Base-by-base conservation (phyloP, 2,329 filamentous ascomycete genomes). In the Apiospora phragmitis region DNA sequence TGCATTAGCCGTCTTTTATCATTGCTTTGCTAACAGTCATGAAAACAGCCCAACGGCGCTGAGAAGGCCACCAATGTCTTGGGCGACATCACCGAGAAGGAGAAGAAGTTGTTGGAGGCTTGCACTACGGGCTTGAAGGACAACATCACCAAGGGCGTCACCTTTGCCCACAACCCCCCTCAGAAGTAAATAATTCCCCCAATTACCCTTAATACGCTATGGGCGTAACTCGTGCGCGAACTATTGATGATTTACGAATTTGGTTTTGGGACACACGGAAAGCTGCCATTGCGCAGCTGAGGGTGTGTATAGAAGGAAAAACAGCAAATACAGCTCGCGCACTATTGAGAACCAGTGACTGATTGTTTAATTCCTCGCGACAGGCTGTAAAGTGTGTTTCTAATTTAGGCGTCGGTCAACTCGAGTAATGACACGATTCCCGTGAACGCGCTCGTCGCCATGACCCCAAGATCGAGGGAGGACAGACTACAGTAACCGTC, bases 81-180 rank as follows among this genome's bases (percentile, higher is more conserved):
- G 75, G 88, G 87, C 78, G 88, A 88, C 74, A 90, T 94, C 79
- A 94, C 92, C 80, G 92, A 94, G 66, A 90, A 94, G 85, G 96
- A 98, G 90, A 93, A 97, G 91, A 90, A 89, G 79, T 90, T 98
- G 75, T 89, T 98, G 78, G 87, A 92, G 78, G 91, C 90, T 79
- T 90, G 89, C 81, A 88, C 93, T 81, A 86, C 89, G 77, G 95
- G 92, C 76, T 90, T 98, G 74, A 93, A 94, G 88, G 92, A 90
- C 85, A 98, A 98, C 87, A 97, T 99, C 82, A 85, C 90, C 80
- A 98, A 98, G 91, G 96, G 96, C 81, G 87, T 98, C 80, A 90
- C 91, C 81, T 99, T 98, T 82, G 92, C 92, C 83, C 88, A 93
- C 87, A 95, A 92, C 88, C 90, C 93, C 82, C 92, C 94, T 81